Percentiles rank a stretch among this genome's conserved stretches.
Conservation (phyloP, 2,329 filamentous ascomycete species). For the Venturia asperata region DNA sequence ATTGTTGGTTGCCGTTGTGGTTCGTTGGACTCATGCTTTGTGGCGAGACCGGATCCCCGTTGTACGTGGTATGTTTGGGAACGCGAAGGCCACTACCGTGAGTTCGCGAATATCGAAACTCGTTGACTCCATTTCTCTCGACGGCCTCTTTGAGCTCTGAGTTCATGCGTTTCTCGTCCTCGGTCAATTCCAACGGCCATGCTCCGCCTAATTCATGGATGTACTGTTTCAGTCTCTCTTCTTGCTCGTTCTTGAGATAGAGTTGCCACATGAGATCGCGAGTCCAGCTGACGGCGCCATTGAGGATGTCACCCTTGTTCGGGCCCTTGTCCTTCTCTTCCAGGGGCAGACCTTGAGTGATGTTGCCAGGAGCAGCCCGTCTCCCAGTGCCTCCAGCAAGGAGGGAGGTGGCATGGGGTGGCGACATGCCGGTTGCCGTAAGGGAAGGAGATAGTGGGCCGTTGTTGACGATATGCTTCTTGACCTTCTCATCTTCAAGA, state of each 20-base stretch:
- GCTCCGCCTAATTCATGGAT: conserved; percentile 65
- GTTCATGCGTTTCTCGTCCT: conserved; percentile 94
- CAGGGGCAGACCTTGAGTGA: conserved; percentile 83
- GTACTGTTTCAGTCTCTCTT: conserved; percentile 74
- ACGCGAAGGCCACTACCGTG: conserved; percentile 82
- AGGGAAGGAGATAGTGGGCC: conserved; percentile 81
- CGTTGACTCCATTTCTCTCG: conserved; percentile 65
- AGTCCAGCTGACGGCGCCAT: conserved; percentile 94
- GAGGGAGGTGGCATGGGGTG: conserved; percentile 76
- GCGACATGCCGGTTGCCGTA: conserved; percentile 58
- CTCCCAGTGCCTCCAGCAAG: conserved; percentile 78
- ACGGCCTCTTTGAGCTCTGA: conserved; percentile 84
- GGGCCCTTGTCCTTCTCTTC: conserved; percentile 98
- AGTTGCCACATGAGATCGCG: conserved; percentile 97
- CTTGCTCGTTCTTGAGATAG: conserved; percentile 79
- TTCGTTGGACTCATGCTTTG: conserved; percentile 48
- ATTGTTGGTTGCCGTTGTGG: conserved; percentile 48
- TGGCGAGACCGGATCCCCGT: conserved; percentile 64
- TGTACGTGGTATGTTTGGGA: conserved; percentile 85
- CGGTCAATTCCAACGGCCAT: conserved; percentile 74
- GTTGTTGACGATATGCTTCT: conserved; percentile 89
- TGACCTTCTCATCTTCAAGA: conserved; percentile 92
- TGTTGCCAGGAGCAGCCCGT: conserved; percentile 75
- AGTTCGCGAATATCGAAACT: conserved; percentile 78
- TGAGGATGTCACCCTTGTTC: conserved; percentile 97